These are phyloP conservation scores for Apostasia ramifera DNA, from an alignment of 106 monocot species.

Conservation along the genomic window DNA sequence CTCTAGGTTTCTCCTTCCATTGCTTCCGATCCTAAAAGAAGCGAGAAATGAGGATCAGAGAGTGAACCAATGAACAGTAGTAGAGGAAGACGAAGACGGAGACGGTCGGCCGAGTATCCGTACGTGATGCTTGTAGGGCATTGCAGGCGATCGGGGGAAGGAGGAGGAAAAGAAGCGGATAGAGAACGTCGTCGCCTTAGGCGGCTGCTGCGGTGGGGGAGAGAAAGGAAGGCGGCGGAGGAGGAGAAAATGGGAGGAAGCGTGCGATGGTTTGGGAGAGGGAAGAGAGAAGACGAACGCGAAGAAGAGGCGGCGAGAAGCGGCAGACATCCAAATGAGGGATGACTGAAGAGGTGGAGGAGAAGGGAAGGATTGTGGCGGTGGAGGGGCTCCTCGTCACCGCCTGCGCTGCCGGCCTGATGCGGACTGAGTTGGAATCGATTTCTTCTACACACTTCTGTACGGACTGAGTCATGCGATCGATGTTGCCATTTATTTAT, in stretches of 20 bases:
- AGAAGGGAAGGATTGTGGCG: not conserved
- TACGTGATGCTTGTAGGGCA: constrained; percentile 7
- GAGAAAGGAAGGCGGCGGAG: not conserved
- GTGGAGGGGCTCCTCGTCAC: too few relatives aligned
- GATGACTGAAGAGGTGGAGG: not conserved
- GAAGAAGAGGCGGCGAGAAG: constrained; percentile 6
- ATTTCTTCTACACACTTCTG: too few relatives aligned
- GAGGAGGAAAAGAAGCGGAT: not conserved
- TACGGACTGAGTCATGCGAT: too few relatives aligned
- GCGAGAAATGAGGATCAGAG: not conserved
- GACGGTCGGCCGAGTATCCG: too few relatives aligned
- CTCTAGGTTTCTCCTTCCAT: constrained; percentile 18
- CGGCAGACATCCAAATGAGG: not conserved
- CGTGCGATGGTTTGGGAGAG: constrained; percentile 1
- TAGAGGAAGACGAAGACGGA: not conserved
- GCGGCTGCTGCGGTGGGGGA: not conserved
- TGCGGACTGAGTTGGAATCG: too few relatives aligned
- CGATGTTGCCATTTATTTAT: too few relatives aligned
- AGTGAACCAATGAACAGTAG: not conserved
- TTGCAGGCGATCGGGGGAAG: not conserved
- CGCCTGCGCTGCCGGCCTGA: too few relatives aligned
- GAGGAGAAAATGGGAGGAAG: not conserved
- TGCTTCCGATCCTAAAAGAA: constrained; percentile 14
- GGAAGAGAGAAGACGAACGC: not conserved
- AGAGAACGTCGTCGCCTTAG: not conserved